A percentile compares a stretch with the other conserved stretches of the same genome.
Evolutionary conservation across 768 basidiomycete genomes (phyloP).

Genomic region (Amanita rubescens): DNA sequence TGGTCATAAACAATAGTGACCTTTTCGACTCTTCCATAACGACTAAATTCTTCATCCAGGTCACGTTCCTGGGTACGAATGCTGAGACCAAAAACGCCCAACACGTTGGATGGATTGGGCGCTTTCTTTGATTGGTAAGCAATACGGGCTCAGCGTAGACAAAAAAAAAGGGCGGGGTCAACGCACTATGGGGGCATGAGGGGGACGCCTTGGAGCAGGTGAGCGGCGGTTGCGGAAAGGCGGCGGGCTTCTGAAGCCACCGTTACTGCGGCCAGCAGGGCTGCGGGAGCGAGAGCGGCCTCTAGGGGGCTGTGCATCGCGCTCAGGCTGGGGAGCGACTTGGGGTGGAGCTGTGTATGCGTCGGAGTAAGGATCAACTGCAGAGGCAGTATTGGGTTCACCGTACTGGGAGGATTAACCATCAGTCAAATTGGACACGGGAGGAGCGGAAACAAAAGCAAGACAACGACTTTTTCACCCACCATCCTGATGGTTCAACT

Average conservation of each 20-base stretch:
- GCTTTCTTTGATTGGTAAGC: constrained; percentile 54
- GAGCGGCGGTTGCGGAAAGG: constrained; percentile 43
- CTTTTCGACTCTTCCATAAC: constrained; percentile 87
- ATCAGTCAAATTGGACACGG: constrained; percentile 7
- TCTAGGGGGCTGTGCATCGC: constrained; percentile 48
- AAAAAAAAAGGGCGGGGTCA: constrained; percentile 9
- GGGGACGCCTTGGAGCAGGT: constrained; percentile 55
- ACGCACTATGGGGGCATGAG: constrained; percentile 72
- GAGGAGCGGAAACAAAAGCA: constrained; percentile 7
- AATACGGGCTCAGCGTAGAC: constrained; percentile 13
- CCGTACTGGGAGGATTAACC: constrained; percentile 45
- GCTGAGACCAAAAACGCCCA: constrained; percentile 98
- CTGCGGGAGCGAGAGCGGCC: constrained; percentile 75
- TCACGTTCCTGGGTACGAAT: constrained; percentile 93
- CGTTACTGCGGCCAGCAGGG: constrained; percentile 42
- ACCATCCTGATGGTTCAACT: constrained; percentile 65
- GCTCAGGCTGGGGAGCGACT: constrained; percentile 41
- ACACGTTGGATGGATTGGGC: constrained; percentile 79
- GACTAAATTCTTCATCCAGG: constrained; percentile 87
- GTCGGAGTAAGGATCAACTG: constrained; percentile 78
- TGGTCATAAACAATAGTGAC: constrained; percentile 97
- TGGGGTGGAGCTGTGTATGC: constrained; percentile 65
- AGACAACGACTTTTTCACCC: constrained; percentile 22
- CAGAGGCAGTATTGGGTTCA: constrained; percentile 43
- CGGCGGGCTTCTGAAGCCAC: constrained; percentile 48